phyloP scores from a whole-genome alignment of 768 basidiomycete genomes.

The Auricularia heimuer region DNA sequence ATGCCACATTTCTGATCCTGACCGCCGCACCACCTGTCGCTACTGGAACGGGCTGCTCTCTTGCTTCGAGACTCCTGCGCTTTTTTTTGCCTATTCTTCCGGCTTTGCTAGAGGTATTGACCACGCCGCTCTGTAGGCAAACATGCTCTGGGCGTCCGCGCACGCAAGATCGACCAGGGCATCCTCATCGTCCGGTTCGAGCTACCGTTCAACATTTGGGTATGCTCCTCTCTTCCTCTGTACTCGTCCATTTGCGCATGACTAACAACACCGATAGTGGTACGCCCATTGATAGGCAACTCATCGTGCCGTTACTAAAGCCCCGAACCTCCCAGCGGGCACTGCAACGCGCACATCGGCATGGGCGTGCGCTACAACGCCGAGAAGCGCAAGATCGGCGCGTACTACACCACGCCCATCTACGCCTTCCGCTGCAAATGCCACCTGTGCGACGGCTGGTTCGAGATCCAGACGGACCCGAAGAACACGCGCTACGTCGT shows the following conservation, averaged over 20 bases:
- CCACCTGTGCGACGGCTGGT: constrained; percentile 93
- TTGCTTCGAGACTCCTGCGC: too few species aligned
- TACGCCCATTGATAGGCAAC: neutral
- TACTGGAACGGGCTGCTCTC: too few species aligned
- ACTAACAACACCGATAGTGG: neutral
- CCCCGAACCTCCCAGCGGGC: constrained; percentile 45
- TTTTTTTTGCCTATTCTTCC: too few species aligned
- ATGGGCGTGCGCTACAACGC: constrained; percentile 99
- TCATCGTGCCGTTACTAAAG: neutral
- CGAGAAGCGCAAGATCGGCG: constrained; percentile 94
- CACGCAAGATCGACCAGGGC: constrained; percentile 91
- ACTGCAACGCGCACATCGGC: constrained; percentile 93
- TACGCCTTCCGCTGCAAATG: constrained; percentile 97
- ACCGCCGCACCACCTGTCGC: too few species aligned
- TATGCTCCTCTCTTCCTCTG: neutral
- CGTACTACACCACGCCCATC: constrained; percentile 91
- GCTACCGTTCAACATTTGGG: constrained; percentile 90
- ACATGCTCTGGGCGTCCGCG: constrained; percentile 87
- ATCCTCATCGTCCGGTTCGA: constrained; percentile 95
- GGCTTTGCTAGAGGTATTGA: neutral
- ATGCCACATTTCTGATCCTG: too few species aligned
- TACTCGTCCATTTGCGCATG: neutral
- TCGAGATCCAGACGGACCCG: constrained; percentile 95
- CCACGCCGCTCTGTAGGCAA: constrained; percentile 45
- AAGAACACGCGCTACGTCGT: constrained; percentile 97